Conservation (phyloP, 176 grass and related monocot genomes). For the Rhynchospora breviuscula region DNA sequence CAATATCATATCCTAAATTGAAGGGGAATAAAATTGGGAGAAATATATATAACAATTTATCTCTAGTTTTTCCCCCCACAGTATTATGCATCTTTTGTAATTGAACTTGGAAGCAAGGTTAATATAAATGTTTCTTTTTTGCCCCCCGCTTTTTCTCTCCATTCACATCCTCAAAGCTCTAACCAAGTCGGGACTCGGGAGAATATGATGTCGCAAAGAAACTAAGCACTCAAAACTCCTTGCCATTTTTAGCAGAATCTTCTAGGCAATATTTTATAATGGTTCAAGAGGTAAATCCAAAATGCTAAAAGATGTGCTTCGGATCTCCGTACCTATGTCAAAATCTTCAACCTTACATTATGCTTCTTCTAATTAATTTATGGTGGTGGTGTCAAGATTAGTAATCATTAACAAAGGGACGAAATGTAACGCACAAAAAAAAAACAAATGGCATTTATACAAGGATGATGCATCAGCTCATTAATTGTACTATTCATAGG, state of each 20-base stretch:
- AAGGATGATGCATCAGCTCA: background rate
- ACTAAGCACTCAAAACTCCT: background rate
- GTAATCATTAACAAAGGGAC: background rate
- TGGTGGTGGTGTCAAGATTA: background rate
- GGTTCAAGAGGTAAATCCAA: conserved; percentile 3
- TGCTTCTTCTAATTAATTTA: background rate
- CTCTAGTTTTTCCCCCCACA: no score
- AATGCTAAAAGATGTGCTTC: background rate
- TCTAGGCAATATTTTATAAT: background rate
- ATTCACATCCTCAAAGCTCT: no score
- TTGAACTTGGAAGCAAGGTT: no score
- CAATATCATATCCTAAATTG: no score
- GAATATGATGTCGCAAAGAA: no score
- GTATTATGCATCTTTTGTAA: no score
- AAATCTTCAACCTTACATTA: background rate
- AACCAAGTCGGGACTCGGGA: no score
- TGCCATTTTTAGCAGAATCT: background rate
- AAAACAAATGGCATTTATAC: background rate
- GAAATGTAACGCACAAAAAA: background rate
- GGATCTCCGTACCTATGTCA: background rate
- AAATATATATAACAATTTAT: no score
- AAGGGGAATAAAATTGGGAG: no score
- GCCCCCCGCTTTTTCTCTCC: no score
- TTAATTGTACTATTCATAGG: background rate
- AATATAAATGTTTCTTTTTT: no score